Percentiles rank a stretch among this genome's conserved stretches.
Evolutionary conservation across 495 filamentous ascomycete genomes (phyloP).

Genomic region (Oleoguttula mirabilis): DNA sequence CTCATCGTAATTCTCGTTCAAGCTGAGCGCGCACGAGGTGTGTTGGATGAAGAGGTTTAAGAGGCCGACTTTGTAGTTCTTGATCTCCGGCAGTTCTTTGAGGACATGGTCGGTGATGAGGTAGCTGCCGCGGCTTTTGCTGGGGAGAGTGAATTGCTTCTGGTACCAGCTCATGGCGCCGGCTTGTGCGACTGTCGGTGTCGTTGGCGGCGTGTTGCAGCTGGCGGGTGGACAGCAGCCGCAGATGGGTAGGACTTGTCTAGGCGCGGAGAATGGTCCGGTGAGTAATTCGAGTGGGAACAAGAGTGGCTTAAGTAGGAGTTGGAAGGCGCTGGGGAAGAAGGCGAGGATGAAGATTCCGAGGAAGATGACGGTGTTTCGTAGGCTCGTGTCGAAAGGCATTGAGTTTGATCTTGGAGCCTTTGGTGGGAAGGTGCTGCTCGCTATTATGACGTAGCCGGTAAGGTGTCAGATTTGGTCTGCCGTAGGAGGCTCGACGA

Average conservation of each 20-base stretch:
- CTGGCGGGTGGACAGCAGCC: slow-evolving; percentile 14
- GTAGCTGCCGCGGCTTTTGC: slow-evolving; percentile 68
- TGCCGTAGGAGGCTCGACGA: no score
- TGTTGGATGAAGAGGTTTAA: slow-evolving; percentile 86
- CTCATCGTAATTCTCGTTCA: slow-evolving; percentile 91
- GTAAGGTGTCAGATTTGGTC: no score
- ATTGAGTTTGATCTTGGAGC: no score
- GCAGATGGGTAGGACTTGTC: slow-evolving; percentile 13
- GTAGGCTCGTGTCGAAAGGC: slow-evolving; percentile 17
- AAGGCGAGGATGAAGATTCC: slow-evolving; percentile 40
- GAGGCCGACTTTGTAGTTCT: slow-evolving; percentile 69
- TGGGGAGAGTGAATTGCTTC: slow-evolving; percentile 64
- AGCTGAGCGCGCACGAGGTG: slow-evolving; percentile 68
- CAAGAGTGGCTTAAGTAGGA: slow-evolving; percentile 30
- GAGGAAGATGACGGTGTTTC: slow-evolving; percentile 27
- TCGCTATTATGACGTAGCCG: no score
- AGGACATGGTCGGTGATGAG: slow-evolving; percentile 69
- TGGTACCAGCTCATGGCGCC: slow-evolving; percentile 61
- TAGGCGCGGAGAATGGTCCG: slow-evolving; percentile 16
- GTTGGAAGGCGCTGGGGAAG: slow-evolving; percentile 44
- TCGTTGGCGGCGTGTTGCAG: slow-evolving; percentile 18
- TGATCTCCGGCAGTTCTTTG: slow-evolving; percentile 59
- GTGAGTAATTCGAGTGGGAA: slow-evolving; percentile 12
- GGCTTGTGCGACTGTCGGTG: slow-evolving; percentile 5
- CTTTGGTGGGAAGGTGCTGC: no score